Evolutionary conservation across 1,139 yeast species (phyloP).

Genomic region (Kluyveromyces sp.): DNA sequence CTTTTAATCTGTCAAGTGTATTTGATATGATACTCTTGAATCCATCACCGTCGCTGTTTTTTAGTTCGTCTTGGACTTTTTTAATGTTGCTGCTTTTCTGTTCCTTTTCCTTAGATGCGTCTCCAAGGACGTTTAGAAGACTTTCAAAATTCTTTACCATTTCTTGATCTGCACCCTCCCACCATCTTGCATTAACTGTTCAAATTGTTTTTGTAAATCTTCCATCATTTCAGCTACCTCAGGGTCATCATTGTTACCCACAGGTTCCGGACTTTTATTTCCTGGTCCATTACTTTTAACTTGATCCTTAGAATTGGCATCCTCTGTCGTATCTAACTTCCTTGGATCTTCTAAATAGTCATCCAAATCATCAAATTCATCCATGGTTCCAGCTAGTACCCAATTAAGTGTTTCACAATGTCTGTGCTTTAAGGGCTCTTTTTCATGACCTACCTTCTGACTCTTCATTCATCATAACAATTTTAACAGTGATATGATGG

Average conservation of each 20-base stretch:
- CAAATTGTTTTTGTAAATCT: conserved; percentile 23
- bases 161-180: conserved; percentile 32
- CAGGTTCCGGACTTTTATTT: neutral
- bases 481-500: no score
- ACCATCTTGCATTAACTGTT: conserved; percentile 17
- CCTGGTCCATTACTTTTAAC: neutral
- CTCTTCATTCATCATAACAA: no score
- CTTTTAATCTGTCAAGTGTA: conserved; percentile 70
- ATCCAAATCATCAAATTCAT: conserved; percentile 67
- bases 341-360: conserved; percentile 71
- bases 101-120: conserved; percentile 35
- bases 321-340: conserved; percentile 34
- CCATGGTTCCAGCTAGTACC: conserved; percentile 32
- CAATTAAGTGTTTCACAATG: no score
- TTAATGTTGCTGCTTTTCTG: conserved; percentile 33
- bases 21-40: conserved; percentile 75
- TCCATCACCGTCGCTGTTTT: conserved; percentile 29
- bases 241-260: conserved; percentile 11
- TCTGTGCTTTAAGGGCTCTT: no score
- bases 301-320: conserved; percentile 2
- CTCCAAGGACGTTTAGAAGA: conserved; percentile 50
- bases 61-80: conserved; percentile 22
- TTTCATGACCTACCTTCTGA: no score
- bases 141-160: conserved; percentile 42
- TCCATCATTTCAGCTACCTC: conserved; percentile 22